phyloP scores from a whole-genome alignment of 495 filamentous ascomycete species.

The Melanomma pulvis-pyrius region DNA sequence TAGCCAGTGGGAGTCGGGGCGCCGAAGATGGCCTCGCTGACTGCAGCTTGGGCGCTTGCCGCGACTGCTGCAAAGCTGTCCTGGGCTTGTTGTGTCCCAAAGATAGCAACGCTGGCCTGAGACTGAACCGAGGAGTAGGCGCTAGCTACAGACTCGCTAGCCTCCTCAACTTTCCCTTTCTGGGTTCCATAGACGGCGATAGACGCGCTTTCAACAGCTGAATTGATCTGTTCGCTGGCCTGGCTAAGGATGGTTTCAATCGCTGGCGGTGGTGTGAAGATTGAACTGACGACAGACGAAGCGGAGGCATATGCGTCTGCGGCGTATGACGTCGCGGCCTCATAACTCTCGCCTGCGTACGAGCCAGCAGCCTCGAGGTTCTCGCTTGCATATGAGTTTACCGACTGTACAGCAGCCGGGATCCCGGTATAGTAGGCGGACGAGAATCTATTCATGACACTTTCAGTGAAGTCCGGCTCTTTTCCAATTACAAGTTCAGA shows the following conservation, averaged over 20 bases:
- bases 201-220: constrained; percentile 63
- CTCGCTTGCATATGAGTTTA: constrained; percentile 58
- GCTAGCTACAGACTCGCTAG: constrained; percentile 54
- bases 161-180: constrained; percentile 59
- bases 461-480: constrained; percentile 82
- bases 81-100: constrained; percentile 57
- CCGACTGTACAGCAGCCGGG: constrained; percentile 52
- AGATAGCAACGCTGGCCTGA: constrained; percentile 58
- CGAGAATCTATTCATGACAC: constrained; percentile 70
- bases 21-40: constrained; percentile 61
- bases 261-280: constrained; percentile 60
- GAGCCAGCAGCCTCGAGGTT: constrained; percentile 55
- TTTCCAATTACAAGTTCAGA: constrained; percentile 76
- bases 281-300: constrained; percentile 54
- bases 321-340: constrained; percentile 59
- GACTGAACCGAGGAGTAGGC: constrained; percentile 55
- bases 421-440: constrained; percentile 65
- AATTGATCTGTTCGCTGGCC: constrained; percentile 59
- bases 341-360: constrained; percentile 52
- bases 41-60: constrained; percentile 52
- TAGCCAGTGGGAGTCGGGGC: constrained; percentile 49
- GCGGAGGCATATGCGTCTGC: constrained; percentile 62
- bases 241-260: constrained; percentile 62
- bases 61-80: constrained; percentile 55
- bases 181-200: constrained; percentile 61